A percentile compares a stretch with the other conserved stretches of the same genome.
phyloP scores from a whole-genome alignment of 192 early-diverging fungal genomes.

The Anaeromyces robustus region DNA sequence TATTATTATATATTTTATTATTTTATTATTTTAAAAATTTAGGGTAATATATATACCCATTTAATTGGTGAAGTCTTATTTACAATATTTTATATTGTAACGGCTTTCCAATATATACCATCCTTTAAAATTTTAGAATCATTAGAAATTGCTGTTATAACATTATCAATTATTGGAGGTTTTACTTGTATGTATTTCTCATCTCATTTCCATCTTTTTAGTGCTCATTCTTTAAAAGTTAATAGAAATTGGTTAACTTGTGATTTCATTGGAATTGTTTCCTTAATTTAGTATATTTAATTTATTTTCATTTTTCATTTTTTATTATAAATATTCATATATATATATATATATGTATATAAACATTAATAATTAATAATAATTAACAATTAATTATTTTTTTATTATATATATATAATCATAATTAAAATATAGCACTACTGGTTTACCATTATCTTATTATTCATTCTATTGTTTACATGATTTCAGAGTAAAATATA shows the following conservation, averaged over 20 bases:
- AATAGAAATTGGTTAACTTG: not conserved
- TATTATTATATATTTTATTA: too few species aligned
- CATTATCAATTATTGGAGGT: not conserved
- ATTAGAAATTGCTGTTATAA: not conserved
- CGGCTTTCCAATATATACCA: not conserved
- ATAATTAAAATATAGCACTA: not conserved
- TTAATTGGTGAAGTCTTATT: not conserved
- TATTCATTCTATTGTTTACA: not conserved
- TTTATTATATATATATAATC: too few species aligned
- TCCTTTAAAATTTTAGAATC: not conserved
- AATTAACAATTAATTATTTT: too few species aligned
- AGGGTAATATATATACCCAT: too few species aligned
- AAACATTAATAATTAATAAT: too few species aligned
- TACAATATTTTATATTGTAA: not conserved
- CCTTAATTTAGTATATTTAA: not conserved
- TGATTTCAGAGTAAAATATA: not conserved
- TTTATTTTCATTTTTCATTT: too few species aligned
- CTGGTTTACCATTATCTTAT: not conserved
- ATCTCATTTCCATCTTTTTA: not conserved
- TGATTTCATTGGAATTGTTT: not conserved
- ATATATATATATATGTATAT: too few species aligned
- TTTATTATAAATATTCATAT: too few species aligned
- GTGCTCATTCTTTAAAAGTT: not conserved
- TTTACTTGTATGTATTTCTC: not conserved
- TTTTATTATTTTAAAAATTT: too few species aligned